Evolutionary conservation across 2,329 filamentous ascomycete genomes (phyloP).

Genomic region (Colletotrichum abscissum): DNA sequence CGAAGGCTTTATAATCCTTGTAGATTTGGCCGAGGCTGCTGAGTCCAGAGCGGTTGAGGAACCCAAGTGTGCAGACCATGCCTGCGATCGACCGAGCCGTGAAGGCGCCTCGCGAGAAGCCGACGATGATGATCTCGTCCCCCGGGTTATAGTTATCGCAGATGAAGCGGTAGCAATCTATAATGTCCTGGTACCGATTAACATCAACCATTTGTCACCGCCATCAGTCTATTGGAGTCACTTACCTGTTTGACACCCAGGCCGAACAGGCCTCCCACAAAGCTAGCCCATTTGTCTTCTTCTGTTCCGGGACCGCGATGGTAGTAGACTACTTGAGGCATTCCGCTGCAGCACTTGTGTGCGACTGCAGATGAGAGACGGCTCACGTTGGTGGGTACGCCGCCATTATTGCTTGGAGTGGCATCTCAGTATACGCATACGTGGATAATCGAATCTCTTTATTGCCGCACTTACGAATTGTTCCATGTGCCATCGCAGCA

Average conservation of each 20-base stretch:
- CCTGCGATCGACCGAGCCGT: constrained; percentile 48
- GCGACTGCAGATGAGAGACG: constrained; percentile 45
- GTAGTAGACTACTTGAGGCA: constrained; percentile 50
- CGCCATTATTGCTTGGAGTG: constrained; percentile 2
- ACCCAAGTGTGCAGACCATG: constrained; percentile 36
- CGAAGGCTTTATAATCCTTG: constrained; percentile 34
- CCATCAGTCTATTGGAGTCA: no score
- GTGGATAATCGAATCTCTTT: accelerated
- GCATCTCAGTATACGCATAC: not conserved
- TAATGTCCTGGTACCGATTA: constrained; percentile 43
- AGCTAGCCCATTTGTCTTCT: constrained; percentile 38
- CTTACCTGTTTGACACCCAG: constrained; percentile 38
- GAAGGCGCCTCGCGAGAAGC: constrained; percentile 51
- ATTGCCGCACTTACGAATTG: constrained; percentile 31
- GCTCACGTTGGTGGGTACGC: constrained; percentile 44
- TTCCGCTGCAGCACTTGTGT: constrained; percentile 42
- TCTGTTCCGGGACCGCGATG: constrained; percentile 48
- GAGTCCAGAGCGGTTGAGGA: constrained; percentile 33
- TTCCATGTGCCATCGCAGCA: constrained; percentile 54
- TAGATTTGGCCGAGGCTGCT: constrained; percentile 29
- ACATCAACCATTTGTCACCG: not conserved
- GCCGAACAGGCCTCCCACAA: constrained; percentile 40
- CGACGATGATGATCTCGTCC: constrained; percentile 49
- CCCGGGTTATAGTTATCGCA: constrained; percentile 48
- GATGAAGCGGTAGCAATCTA: constrained; percentile 49